Conservation (phyloP, 495 filamentous ascomycete species). For the Aspergillus bridgeri region DNA sequence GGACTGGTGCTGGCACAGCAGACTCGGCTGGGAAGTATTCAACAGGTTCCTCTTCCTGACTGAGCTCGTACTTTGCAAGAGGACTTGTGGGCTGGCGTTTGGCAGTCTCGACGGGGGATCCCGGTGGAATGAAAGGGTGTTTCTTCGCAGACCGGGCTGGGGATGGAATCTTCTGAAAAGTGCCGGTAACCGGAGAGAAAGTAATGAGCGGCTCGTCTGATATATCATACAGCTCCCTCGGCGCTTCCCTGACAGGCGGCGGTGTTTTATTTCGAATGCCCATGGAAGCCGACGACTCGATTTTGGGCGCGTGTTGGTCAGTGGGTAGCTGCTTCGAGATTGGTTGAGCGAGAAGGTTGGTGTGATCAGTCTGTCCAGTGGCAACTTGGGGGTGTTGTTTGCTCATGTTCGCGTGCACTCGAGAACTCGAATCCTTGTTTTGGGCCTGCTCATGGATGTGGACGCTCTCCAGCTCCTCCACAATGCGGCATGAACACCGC, state of each 20-base stretch:
- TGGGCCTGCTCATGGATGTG: background rate
- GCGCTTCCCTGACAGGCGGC: background rate
- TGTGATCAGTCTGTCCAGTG: background rate
- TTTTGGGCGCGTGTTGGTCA: background rate
- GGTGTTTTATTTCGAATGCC: background rate
- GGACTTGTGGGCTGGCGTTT: slow-evolving; percentile 4
- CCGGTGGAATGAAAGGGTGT: slow-evolving; percentile 8
- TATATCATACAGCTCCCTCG: slow-evolving; percentile 23
- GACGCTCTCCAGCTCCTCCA: slow-evolving; percentile 42
- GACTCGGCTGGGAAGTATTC: slow-evolving; percentile 8
- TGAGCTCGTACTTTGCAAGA: slow-evolving; percentile 15
- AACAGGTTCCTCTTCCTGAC: slow-evolving; percentile 8
- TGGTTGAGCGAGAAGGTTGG: background rate
- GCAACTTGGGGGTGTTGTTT: background rate
- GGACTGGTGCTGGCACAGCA: background rate
- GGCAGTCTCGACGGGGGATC: slow-evolving; percentile 5
- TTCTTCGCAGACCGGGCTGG: slow-evolving; percentile 29
- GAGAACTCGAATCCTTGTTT: background rate
- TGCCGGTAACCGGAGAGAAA: slow-evolving; percentile 49
- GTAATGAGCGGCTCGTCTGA: slow-evolving; percentile 38
- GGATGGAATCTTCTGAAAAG: slow-evolving; percentile 46
- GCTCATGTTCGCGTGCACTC: background rate
- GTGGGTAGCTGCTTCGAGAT: background rate
- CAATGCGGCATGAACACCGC: slow-evolving; percentile 62
- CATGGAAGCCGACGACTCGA: background rate